Evolutionary conservation across 306 rosid genomes (phyloP).

Genomic region (Cucurbita ficifolia): DNA sequence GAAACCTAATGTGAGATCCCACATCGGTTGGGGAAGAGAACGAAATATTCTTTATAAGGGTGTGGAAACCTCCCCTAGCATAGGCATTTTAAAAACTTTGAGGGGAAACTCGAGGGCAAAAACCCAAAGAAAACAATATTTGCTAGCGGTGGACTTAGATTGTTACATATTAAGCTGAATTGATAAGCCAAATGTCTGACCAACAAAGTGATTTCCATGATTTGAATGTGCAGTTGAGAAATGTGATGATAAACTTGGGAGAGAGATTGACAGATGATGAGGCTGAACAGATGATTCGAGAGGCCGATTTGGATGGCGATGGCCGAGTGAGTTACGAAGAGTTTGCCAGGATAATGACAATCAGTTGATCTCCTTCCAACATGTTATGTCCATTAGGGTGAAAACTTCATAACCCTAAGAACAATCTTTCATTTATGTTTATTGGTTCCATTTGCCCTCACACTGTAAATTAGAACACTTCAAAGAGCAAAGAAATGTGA

Average conservation of each 20-base stretch:
- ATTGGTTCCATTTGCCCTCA: neutral
- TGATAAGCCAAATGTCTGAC: neutral
- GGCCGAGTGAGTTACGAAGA: constrained; percentile 66
- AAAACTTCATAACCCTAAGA: neutral
- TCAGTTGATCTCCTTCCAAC: constrained; percentile 5
- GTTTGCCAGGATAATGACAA: constrained; percentile 41
- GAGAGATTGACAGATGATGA: constrained; percentile 60
- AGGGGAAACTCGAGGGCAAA: too few relatives aligned
- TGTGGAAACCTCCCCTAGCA: too few relatives aligned
- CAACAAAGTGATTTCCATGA: neutral
- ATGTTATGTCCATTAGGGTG: neutral
- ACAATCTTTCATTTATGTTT: constrained; percentile 2
- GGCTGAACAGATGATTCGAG: constrained; percentile 60
- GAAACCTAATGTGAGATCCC: too few relatives aligned
- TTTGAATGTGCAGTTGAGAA: constrained; percentile 29
- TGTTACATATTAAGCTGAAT: too few relatives aligned
- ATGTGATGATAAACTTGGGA: constrained; percentile 57
- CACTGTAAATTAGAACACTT: neutral
- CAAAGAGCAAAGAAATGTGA: neutral
- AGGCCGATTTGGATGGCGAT: constrained; percentile 73
- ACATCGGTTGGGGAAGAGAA: too few relatives aligned
- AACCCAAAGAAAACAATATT: too few relatives aligned
- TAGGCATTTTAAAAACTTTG: too few relatives aligned
- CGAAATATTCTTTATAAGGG: too few relatives aligned
- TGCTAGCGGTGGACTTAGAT: too few relatives aligned